Evolutionary conservation across 306 rosid genomes (phyloP).

Genomic region (Quercus robur): DNA sequence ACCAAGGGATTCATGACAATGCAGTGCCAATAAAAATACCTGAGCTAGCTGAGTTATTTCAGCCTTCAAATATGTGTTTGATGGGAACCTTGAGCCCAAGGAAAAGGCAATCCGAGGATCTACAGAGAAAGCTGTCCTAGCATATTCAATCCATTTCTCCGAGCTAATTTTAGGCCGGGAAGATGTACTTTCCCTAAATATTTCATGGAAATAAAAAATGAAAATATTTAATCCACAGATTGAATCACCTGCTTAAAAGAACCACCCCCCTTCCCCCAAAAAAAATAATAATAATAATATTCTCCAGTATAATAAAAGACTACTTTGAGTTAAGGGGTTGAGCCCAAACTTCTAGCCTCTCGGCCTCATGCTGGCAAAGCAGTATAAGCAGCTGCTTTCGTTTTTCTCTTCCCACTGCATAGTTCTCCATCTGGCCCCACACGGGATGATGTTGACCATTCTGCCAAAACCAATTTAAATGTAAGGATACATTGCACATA

Average conservation of each 20-base stretch:
- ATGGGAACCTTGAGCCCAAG: constrained; percentile 78
- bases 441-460: constrained; percentile 77
- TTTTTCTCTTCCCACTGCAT: constrained; percentile 79
- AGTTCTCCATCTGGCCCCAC: constrained; percentile 96
- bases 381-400: constrained; percentile 77
- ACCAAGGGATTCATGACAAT: neutral
- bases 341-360: constrained; percentile 98
- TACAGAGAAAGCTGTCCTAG: constrained; percentile 91
- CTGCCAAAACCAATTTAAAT: constrained; percentile 42
- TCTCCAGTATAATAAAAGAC: neutral
- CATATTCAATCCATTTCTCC: constrained; percentile 86
- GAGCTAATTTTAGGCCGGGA: constrained; percentile 71
- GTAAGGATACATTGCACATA: constrained; percentile 23
- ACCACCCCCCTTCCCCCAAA: too few species aligned
- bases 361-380: constrained; percentile 95
- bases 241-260: neutral
- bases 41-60: constrained; percentile 92
- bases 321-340: constrained; percentile 93
- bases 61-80: constrained; percentile 70
- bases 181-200: constrained; percentile 60
- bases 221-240: neutral
- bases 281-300: neutral
- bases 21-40: constrained; percentile 34
- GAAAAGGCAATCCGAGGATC: constrained; percentile 89
- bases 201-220: constrained; percentile 12